A percentile compares a stretch with the other conserved stretches of the same genome.
These are phyloP conservation scores for Drosera capensis DNA, from an alignment of 148 eudicot species.

Conservation along the genomic window DNA sequence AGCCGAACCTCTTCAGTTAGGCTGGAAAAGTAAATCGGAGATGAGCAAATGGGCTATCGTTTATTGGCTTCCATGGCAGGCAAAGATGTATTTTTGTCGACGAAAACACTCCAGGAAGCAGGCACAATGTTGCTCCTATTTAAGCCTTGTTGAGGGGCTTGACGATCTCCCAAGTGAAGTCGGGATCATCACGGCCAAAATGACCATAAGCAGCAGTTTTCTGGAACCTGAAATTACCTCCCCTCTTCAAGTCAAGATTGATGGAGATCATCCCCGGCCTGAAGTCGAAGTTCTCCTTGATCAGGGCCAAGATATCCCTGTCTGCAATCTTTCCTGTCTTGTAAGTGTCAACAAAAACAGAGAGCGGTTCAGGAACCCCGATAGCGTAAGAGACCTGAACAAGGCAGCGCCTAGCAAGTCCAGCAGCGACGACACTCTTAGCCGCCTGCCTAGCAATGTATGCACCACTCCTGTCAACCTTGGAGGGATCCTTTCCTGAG, in stretches of 20 bases:
- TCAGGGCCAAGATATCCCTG: conserved; percentile 8
- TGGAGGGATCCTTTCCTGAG: conserved; percentile 12
- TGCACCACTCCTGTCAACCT: conserved; percentile 15
- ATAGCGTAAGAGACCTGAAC: conserved; percentile 13
- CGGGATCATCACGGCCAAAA: conserved; percentile 16
- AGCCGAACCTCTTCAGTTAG: no score
- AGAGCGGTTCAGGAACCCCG: conserved; percentile 14
- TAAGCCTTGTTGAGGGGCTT: conserved; percentile 10
- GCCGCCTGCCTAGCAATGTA: conserved; percentile 15
- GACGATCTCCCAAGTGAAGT: conserved; percentile 15
- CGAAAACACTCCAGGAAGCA: not conserved
- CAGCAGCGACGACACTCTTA: conserved; percentile 13
- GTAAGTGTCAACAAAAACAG: conserved; percentile 11
- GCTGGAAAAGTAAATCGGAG: no score
- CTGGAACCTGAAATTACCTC: conserved; percentile 12
- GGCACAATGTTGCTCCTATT: not conserved
- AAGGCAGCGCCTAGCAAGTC: conserved; percentile 11
- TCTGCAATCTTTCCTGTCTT: conserved; percentile 10
- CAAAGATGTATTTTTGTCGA: not conserved
- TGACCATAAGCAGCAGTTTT: conserved; percentile 18
- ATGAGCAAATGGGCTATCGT: not conserved
- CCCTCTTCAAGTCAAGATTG: conserved; percentile 13
- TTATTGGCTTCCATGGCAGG: not conserved
- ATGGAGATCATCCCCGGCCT: conserved; percentile 12
- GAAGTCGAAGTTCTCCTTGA: conserved; percentile 11